phyloP scores from a whole-genome alignment of 768 basidiomycete genomes.

The Pholiota conissans region DNA sequence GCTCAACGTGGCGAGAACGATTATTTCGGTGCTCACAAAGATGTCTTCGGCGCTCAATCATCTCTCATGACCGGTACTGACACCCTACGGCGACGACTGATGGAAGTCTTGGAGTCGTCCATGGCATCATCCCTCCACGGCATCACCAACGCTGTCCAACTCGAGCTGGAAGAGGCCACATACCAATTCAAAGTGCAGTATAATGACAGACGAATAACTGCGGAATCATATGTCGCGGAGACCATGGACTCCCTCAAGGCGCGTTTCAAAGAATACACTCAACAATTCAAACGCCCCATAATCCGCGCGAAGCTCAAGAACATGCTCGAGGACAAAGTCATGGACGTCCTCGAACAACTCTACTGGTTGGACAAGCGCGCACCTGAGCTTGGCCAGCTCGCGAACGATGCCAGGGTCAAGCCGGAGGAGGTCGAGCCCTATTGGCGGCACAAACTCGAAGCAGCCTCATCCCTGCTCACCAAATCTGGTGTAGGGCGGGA shows the following conservation, averaged over 20 bases:
- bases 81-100: constrained; percentile 84
- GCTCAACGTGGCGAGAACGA: constrained; percentile 60
- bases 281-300: constrained; percentile 85
- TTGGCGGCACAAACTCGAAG: constrained; percentile 96
- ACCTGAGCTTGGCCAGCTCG: constrained; percentile 70
- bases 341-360: constrained; percentile 95
- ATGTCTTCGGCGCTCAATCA: constrained; percentile 59
- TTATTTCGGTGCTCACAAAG: constrained; percentile 64
- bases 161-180: constrained; percentile 94
- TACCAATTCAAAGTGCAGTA: constrained; percentile 99
- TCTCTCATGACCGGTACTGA: constrained; percentile 89
- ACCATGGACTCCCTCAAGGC: constrained; percentile 92
- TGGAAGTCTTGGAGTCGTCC: constrained; percentile 96
- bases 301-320: constrained; percentile 86
- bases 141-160: constrained; percentile 95
- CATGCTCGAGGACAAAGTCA: constrained; percentile 94
- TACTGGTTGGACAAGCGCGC: constrained; percentile 95
- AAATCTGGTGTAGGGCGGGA: constrained; percentile 96
- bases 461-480: constrained; percentile 88
- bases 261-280: constrained; percentile 82
- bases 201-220: constrained; percentile 91
- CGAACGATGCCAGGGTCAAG: constrained; percentile 66
- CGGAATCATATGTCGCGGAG: constrained; percentile 98
- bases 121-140: constrained; percentile 96
- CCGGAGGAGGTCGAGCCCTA: constrained; percentile 82